Conservation (phyloP, 331 rosid genomes). For the Prunus yedoensis region DNA sequence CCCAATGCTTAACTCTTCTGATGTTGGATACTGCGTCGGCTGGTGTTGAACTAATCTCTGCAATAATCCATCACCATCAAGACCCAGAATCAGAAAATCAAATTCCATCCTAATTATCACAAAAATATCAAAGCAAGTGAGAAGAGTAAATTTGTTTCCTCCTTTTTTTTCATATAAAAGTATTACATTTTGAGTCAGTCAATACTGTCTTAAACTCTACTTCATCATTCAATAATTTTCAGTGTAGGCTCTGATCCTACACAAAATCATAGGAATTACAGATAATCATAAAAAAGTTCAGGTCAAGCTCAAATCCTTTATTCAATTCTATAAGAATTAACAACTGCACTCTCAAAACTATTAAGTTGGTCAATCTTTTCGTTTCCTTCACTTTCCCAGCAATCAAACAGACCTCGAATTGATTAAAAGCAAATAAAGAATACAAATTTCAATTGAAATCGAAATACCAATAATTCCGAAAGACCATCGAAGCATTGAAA, state of each 20-base stretch:
- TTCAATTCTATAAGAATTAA: background rate
- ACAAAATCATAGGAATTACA: background rate
- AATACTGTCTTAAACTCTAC: background rate
- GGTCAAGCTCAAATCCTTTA: background rate
- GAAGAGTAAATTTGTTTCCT: background rate
- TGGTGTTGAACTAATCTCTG: constrained; percentile 91
- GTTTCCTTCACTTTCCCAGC: background rate
- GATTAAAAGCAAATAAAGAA: background rate
- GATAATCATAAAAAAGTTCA: background rate
- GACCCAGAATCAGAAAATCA: constrained; percentile 19
- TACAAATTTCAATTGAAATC: background rate
- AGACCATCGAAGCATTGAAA: background rate
- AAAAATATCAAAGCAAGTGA: background rate
- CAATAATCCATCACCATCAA: constrained; percentile 30
- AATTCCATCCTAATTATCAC: background rate
- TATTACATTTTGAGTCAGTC: background rate
- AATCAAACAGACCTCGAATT: constrained; percentile 18
- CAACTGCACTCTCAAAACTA: background rate
- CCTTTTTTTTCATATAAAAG: background rate
- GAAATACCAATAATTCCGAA: background rate
- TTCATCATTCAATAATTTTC: background rate
- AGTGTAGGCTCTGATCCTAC: background rate
- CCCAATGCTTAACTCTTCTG: constrained; percentile 75
- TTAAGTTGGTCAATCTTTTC: background rate
- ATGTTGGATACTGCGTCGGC: constrained; percentile 87